These are phyloP conservation scores for Phylloporus rhodoxanthus DNA, from an alignment of 768 basidiomycete species.

Conservation along the genomic window DNA sequence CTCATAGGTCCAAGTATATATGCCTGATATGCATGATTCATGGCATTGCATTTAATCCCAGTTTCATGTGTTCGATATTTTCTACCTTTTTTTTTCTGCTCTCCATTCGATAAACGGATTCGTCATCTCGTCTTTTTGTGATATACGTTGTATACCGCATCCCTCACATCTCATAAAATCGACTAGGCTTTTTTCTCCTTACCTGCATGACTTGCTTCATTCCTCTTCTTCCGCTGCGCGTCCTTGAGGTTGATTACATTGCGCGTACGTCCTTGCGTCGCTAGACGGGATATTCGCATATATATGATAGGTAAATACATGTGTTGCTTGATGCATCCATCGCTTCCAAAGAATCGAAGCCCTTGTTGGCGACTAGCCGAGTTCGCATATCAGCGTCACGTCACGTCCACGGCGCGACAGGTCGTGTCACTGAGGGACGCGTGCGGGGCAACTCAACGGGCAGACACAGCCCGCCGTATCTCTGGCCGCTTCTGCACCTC, in stretches of 20 bases:
- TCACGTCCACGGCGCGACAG: not conserved
- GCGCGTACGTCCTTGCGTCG: not conserved
- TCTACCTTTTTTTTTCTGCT: constrained; percentile 9
- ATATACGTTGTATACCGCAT: constrained; percentile 29
- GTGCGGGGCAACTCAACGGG: constrained; percentile 9
- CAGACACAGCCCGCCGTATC: constrained; percentile 47
- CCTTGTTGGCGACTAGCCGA: not conserved
- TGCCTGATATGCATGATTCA: constrained; percentile 22
- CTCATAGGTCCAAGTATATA: constrained; percentile 18
- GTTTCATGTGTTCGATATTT: constrained; percentile 12
- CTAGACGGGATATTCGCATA: constrained; percentile 3
- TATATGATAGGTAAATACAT: constrained; percentile 23
- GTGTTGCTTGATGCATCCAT: constrained; percentile 27
- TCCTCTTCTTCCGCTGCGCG: not conserved
- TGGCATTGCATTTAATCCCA: constrained; percentile 20
- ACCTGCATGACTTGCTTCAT: constrained; percentile 4
- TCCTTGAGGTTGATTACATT: constrained; percentile 4
- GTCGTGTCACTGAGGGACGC: not conserved
- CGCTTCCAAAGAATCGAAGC: not conserved
- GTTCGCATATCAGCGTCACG: not conserved
- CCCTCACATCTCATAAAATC: constrained; percentile 11
- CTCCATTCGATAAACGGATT: constrained; percentile 11
- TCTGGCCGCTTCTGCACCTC: constrained; percentile 71
- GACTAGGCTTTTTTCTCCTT: constrained; percentile 2
- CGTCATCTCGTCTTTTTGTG: constrained; percentile 5